Conservation (phyloP, 176 grass and related monocot genomes). For the Miscanthus lutarioriparius region DNA sequence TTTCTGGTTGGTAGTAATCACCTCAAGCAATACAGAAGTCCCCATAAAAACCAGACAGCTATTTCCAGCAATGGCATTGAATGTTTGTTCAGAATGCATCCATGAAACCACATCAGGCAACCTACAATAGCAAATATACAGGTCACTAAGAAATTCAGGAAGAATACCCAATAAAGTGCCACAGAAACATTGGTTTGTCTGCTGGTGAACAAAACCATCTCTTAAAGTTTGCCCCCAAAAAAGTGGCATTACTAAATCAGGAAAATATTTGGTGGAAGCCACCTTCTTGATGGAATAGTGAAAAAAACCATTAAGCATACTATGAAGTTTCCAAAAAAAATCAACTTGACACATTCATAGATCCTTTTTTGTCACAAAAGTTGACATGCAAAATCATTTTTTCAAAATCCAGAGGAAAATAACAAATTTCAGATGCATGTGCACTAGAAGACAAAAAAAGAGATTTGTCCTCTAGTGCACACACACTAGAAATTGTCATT, state of each 20-base stretch:
- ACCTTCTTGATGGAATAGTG: no score
- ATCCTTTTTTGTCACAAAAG: no score
- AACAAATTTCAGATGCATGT: no score
- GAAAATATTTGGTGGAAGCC: no score
- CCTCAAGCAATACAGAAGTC: conserved; percentile 36
- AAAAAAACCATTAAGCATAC: no score
- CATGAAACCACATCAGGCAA: conserved; percentile 27
- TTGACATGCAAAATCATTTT: no score
- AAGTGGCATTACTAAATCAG: neutral
- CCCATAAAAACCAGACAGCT: conserved; percentile 20
- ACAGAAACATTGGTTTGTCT: neutral
- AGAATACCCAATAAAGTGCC: neutral
- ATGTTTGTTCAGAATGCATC: neutral
- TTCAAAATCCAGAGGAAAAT: no score
- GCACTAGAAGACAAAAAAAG: no score
- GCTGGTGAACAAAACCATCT: neutral
- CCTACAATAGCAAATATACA: conserved; percentile 39
- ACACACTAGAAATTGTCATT: no score
- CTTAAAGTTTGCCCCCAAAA: neutral
- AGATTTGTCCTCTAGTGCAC: no score
- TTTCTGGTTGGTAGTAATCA: conserved; percentile 46
- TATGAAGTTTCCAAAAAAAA: no score
- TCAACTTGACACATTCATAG: no score
- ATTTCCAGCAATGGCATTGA: conserved; percentile 23
- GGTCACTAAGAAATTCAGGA: conserved; percentile 11